Evolutionary conservation across 768 basidiomycete species (phyloP).

Genomic region (Strobilomyces dryophilus): DNA sequence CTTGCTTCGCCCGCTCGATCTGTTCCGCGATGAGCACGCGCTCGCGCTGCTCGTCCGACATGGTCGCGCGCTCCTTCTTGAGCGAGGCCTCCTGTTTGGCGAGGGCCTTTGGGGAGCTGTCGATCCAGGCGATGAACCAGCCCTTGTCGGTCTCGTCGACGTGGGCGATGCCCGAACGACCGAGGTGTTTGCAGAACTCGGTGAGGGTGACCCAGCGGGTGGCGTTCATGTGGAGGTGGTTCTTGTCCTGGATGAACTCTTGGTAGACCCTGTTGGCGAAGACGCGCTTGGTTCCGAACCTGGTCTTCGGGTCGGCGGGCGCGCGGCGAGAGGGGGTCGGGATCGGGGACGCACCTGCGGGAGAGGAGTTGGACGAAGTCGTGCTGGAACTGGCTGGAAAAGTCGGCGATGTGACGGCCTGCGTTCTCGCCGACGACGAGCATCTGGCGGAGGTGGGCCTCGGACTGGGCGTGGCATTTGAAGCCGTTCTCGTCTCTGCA

Average conservation of each 20-base stretch:
- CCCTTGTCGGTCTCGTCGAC: conserved; percentile 99
- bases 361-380: conserved; percentile 91
- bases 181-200: conserved; percentile 91
- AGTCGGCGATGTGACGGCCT: conserved; percentile 86
- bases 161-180: conserved; percentile 77
- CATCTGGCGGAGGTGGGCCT: conserved; percentile 94
- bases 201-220: conserved; percentile 97
- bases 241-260: conserved; percentile 93
- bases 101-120: conserved; percentile 91
- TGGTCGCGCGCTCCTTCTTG: conserved; percentile 90
- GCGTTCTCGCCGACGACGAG: conserved; percentile 94
- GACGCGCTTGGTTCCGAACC: conserved; percentile 93
- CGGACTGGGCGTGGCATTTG: conserved; percentile 89
- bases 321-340: too few relatives aligned
- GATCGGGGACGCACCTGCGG: conserved; percentile 51
- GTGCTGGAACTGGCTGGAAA: conserved; percentile 82
- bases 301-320: conserved; percentile 25
- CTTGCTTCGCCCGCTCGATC: conserved; percentile 79
- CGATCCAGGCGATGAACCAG: conserved; percentile 97
- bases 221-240: conserved; percentile 96
- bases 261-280: conserved; percentile 95
- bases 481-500: conserved; percentile 99
- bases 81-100: conserved; percentile 82
- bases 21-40: conserved; percentile 86
- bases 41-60: conserved; percentile 94